These are phyloP conservation scores for Fusarium concolor DNA, from an alignment of 2,329 filamentous ascomycete species.

Conservation along the genomic window DNA sequence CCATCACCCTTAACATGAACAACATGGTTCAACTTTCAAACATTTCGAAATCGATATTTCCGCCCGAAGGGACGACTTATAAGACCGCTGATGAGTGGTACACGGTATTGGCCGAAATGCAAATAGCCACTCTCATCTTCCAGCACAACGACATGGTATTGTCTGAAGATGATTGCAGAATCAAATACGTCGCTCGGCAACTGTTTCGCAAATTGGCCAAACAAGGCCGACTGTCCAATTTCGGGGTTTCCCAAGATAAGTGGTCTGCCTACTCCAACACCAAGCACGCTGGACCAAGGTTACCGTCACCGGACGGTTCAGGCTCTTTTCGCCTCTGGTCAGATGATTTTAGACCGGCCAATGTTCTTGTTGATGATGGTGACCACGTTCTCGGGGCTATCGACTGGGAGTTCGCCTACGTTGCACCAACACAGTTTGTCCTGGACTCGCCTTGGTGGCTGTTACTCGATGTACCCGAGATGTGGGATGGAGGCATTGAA, in stretches of 20 bases:
- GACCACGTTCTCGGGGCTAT: slow-evolving; percentile 47
- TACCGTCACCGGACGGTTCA: slow-evolving; percentile 37
- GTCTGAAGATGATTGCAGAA: slow-evolving; percentile 54
- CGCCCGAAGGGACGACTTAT: slow-evolving; percentile 40
- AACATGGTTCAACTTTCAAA: slow-evolving; percentile 50
- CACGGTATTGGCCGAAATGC: slow-evolving; percentile 53
- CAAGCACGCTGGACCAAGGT: neutral
- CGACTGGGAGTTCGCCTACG: slow-evolving; percentile 57
- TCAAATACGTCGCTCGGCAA: slow-evolving; percentile 57
- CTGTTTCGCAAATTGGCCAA: slow-evolving; percentile 53
- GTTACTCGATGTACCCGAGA: slow-evolving; percentile 49
- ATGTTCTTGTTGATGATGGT: slow-evolving; percentile 48
- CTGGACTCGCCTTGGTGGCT: slow-evolving; percentile 56
- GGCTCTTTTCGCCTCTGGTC: slow-evolving; percentile 47
- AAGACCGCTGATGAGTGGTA: slow-evolving; percentile 54
- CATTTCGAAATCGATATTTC: slow-evolving; percentile 41
- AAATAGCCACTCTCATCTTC: slow-evolving; percentile 55
- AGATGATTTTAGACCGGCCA: slow-evolving; percentile 51
- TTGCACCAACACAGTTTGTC: slow-evolving; percentile 50
- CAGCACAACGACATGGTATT: slow-evolving; percentile 56
- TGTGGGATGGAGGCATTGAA: slow-evolving; percentile 48
- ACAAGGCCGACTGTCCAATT: slow-evolving; percentile 38
- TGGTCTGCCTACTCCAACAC: slow-evolving; percentile 8
- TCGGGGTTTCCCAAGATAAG: slow-evolving; percentile 42
- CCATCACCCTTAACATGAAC: slow-evolving; percentile 58